phyloP scores from a whole-genome alignment of 768 basidiomycete species.

The Rhodotorula kratochvilovae region DNA sequence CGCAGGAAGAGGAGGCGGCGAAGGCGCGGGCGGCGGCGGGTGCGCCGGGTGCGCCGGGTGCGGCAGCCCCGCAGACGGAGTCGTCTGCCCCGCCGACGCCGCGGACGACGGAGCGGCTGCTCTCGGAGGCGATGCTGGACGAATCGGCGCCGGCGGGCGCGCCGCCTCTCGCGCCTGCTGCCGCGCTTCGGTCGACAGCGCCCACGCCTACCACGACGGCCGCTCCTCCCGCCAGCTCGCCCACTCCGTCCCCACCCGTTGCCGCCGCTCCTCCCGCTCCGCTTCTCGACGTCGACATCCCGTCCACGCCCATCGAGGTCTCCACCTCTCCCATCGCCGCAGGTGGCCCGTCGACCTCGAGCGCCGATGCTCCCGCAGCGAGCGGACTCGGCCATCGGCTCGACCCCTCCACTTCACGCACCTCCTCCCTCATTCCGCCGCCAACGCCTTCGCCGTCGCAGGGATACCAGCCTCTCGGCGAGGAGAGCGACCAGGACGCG shows the following conservation, averaged over 20 bases:
- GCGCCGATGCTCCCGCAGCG: neutral
- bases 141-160: too few relatives aligned
- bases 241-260: too few relatives aligned
- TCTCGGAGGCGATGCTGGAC: constrained; percentile 22
- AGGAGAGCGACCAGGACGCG: constrained; percentile 15
- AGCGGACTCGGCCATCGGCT: neutral
- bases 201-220: neutral
- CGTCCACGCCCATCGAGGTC: constrained; percentile 1
- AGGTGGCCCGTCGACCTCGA: neutral
- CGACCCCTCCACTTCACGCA: neutral
- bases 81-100: neutral
- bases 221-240: too few relatives aligned
- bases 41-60: neutral
- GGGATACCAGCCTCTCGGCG: constrained; percentile 26
- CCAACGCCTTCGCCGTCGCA: constrained; percentile 5
- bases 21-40: neutral
- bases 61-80: neutral
- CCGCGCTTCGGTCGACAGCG: too few relatives aligned
- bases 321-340: neutral
- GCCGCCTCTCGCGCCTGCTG: too few relatives aligned
- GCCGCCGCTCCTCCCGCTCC: neutral
- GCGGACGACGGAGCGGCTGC: constrained; percentile 1
- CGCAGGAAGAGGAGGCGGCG: constrained; percentile 41
- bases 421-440: neutral
- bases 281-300: constrained; percentile 2